Base-by-base conservation (phyloP, 73 alveolate species). In the Breviolum minutum region DNA sequence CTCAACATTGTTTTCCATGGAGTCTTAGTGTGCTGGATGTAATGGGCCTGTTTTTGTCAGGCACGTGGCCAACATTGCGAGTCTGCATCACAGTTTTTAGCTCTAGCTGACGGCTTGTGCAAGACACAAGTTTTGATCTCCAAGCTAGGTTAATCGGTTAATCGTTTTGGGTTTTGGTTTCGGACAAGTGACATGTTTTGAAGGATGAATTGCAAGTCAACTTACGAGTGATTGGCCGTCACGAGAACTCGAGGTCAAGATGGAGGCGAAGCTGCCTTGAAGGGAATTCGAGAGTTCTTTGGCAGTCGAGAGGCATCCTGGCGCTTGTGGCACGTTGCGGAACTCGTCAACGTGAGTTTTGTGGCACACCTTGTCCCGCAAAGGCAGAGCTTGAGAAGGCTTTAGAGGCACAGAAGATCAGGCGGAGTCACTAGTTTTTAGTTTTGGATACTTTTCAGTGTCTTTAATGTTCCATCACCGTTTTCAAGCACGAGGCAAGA, bases 311-410 rank as follows among this genome's bases (percentile, higher is more conserved):
- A 92, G 98, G 98, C 29, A 32, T n/a, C 61, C 61, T 48, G 60
- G 22, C 6, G 63, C 16, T 10, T 27, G 7, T 12, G 13, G 89
- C 76, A 22, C 8, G 8, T 19, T 48, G 27, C 24, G 9, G 24
- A 8, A 61, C 61, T 6, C 26, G 48, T 14, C 22, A 14, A 29
- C 11, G 17, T 60, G 71, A 40, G n/a, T 2, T 13, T 9, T 13
- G 32, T 10, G 54, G 5, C 29, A 11, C 22, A 24, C 62, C 20
- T 60, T 60, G 2, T 7, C 83, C 19, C 24, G 24, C 63, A 2
- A 29, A 92, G 98, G 98, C 98, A 20, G 98, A 92, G 69, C 98
- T 92, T 32, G 98, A 92, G 89, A 92, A 92, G 29, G 98, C 98
- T 3, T 68, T 92, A 8, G 98, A 92, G 22, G 98, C 98, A 24